Evolutionary conservation across 371 early-diverging fungal species (phyloP).

Genomic region (Catenaria anguillulae): DNA sequence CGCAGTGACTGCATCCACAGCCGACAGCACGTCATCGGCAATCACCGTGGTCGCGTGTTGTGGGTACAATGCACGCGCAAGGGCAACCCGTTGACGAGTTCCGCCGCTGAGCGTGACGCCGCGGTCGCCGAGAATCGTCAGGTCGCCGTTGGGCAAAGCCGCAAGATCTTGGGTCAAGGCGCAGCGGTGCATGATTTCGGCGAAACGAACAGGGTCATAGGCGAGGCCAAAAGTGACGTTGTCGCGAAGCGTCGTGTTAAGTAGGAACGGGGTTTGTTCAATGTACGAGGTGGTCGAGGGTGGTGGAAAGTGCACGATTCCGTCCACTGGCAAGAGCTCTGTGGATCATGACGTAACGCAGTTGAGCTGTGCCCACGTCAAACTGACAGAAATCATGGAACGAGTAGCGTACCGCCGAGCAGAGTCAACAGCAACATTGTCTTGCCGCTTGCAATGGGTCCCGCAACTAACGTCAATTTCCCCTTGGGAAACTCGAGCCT

Average conservation of each 20-base stretch:
- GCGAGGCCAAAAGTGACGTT: slow-evolving; percentile 66
- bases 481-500: slow-evolving; percentile 40
- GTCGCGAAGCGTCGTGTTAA: slow-evolving; percentile 59
- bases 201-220: slow-evolving; percentile 45
- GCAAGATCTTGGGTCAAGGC: slow-evolving; percentile 64
- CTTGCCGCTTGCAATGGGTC: slow-evolving; percentile 52
- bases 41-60: slow-evolving; percentile 7
- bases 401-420: slow-evolving; percentile 34
- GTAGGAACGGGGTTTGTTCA: slow-evolving; percentile 54
- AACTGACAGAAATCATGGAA: slow-evolving; percentile 10
- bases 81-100: not conserved
- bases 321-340: not conserved
- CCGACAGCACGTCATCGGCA: slow-evolving; percentile 58
- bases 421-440: slow-evolving; percentile 47
- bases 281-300: not conserved
- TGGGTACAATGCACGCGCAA: slow-evolving; percentile 24
- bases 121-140: slow-evolving; percentile 33
- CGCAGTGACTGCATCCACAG: slow-evolving; percentile 76
- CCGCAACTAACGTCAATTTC: slow-evolving; percentile 41
- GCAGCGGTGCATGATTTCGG: slow-evolving; percentile 31
- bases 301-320: not conserved
- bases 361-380: not conserved
- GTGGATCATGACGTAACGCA: too few relatives aligned
- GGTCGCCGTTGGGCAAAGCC: slow-evolving; percentile 48
- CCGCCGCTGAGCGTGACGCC: not conserved